Evolutionary conservation across 2,329 filamentous ascomycete genomes (phyloP), one percentile per base, ranked within the genome.

Genomic region (Colletotrichum simmondsii): DNA sequence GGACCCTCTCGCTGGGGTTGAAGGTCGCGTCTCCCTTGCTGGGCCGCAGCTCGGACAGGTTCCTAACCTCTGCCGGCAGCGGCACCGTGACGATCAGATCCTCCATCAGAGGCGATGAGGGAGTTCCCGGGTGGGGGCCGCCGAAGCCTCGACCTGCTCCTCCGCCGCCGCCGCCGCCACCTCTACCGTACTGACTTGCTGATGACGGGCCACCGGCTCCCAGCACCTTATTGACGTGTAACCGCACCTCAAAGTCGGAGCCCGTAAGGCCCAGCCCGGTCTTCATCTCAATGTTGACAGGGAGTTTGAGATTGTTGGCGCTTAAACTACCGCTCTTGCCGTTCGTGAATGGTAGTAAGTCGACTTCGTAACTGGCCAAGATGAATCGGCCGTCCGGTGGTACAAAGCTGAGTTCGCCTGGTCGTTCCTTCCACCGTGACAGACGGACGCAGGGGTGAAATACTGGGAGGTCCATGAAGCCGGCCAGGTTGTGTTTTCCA

Each of bases 381-480:
- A 98, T 93, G 81, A 98, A 99, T 56, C 95, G 91, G 37, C 97
- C 97, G 81, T 99, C 97, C 0, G 97, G 97, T 2, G 97, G 97
- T 14, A 99, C 91, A 79, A 99, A 99, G 79, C 94, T 97, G n/a
- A 99, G 86, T 75, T 98, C 94, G 3, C 97, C 97, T 0, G 95
- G 95, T 68, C 91, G 90, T 77, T 97, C 94, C 77, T 92, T 92
- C 97, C 97, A 99, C 75, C 92, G 89, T n/a, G 93, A 93, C 3
- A 99, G 86, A 22, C 97, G 89, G 10, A 99, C 97, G 78, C 97
- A 98, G 0, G 97, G 97, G 80, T 99, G 97, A 77, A 99, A 99
- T 0, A 98, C 95, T 1, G 96, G 97, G 2, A 98, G 86, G 75
- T 97, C 93, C 81, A 99, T 91, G 46, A 95, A 89, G 75, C 89